Evolutionary conservation across 2,329 filamentous ascomycete genomes (phyloP).

Genomic region (Ambrosiella beaveri): DNA sequence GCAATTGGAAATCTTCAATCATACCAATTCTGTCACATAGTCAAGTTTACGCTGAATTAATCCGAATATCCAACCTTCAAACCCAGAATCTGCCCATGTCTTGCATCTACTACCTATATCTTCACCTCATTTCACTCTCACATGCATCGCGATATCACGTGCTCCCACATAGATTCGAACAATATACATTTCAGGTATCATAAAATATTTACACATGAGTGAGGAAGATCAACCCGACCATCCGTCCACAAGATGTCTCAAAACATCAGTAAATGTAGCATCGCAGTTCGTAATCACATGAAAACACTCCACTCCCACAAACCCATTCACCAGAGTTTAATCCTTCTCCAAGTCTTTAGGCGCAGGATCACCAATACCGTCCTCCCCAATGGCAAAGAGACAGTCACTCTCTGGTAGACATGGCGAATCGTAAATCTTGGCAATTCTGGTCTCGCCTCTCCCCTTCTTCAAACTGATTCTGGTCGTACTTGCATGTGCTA

Average conservation of each 20-base stretch:
- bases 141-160: not conserved
- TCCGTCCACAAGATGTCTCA: not conserved
- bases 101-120: not conserved
- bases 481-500: slow-evolving; percentile 92
- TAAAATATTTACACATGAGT: slow-evolving; percentile 1
- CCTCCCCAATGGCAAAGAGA: slow-evolving; percentile 90
- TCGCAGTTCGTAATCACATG: not conserved
- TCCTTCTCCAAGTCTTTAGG: slow-evolving; percentile 93
- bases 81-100: not conserved
- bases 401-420: slow-evolving; percentile 94
- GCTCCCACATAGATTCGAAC: not conserved
- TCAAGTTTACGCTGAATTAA: not conserved
- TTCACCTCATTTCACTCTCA: not conserved
- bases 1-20: not conserved
- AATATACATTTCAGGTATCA: not conserved
- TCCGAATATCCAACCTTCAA: not conserved
- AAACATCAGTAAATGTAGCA: not conserved
- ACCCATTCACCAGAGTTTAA: slow-evolving; percentile 17
- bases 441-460: slow-evolving; percentile 83
- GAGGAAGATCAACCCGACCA: not conserved
- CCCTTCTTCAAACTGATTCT: slow-evolving; percentile 91
- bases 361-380: slow-evolving; percentile 87
- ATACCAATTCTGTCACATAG: not conserved
- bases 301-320: not conserved
- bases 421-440: slow-evolving; percentile 98